Evolutionary conservation across 1,284 basidiomycete species (phyloP).

Genomic region (Rhodotorula sp.): DNA sequence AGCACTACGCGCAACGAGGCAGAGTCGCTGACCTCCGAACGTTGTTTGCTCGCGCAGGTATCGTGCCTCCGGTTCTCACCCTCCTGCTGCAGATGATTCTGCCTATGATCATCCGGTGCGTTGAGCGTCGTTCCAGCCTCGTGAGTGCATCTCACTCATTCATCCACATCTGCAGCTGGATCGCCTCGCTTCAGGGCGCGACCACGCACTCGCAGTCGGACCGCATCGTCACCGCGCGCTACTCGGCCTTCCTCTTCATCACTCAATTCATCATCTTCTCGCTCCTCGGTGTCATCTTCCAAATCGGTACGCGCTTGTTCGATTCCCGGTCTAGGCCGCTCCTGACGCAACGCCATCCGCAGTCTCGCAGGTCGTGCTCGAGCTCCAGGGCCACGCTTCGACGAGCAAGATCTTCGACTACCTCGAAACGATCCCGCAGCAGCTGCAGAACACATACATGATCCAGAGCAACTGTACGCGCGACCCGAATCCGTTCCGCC

Average conservation of each 20-base stretch:
- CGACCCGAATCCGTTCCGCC: constrained; percentile 61
- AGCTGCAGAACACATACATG: constrained; percentile 53
- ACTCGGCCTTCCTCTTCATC: constrained; percentile 88
- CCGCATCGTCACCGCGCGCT: constrained; percentile 82
- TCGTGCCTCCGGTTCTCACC: constrained; percentile 82
- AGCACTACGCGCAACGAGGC: too few species aligned
- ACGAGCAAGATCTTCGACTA: constrained; percentile 28
- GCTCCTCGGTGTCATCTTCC: constrained; percentile 81
- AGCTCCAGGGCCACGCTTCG: constrained; percentile 22
- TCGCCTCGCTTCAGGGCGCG: constrained; percentile 44
- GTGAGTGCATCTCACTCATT: constrained; percentile 32
- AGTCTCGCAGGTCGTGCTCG: constrained; percentile 40
- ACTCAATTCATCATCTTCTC: constrained; percentile 89
- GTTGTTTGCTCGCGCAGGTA: too few species aligned
- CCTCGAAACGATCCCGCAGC: constrained; percentile 42
- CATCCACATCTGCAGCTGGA: constrained; percentile 39
- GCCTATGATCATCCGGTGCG: constrained; percentile 80
- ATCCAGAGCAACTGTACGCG: constrained; percentile 59
- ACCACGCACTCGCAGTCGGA: constrained; percentile 73
- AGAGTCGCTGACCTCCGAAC: too few species aligned
- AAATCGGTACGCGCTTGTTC: constrained; percentile 55
- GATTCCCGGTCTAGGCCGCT: not conserved
- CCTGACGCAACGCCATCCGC: not conserved
- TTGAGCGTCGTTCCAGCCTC: constrained; percentile 47
- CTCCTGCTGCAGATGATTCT: constrained; percentile 84